Evolutionary conservation across 306 rosid genomes (phyloP), one percentile per base, ranked within the genome.

Genomic region (Cucurbita maxima): DNA sequence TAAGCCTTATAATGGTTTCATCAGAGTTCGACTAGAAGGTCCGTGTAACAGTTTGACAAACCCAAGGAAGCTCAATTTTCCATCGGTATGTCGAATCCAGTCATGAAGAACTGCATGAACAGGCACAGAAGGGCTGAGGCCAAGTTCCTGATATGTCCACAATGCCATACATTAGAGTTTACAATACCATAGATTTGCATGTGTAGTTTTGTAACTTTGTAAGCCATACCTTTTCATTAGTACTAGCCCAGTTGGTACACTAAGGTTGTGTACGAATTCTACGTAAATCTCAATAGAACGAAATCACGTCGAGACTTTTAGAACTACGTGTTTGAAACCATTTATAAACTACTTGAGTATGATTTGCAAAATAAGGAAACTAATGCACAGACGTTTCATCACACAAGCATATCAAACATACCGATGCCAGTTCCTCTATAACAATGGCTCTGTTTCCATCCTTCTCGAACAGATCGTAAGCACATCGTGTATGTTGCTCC

Each of bases 11-110:
- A 15, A 50, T 50, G 85, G 80, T 77, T 80, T 85, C 5, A 77
- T 78, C 60, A 80, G 71, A 75, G 84, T 82, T 54, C 92, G 82
- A 43, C 75, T 79, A 76, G 92, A 85, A 63, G 85, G 86, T 76
- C 92, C 92, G 7, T 87, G 92, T 81, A 87, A 76, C 76, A 87
- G 75, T 75, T 87, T 87, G 79, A 85, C 88, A 75, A 87, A 87
- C 47, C 92, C 92, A 20, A 87, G 88, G 82, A 87, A 87, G 82
- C 92, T 87, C 78, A 87, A 77, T 78, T 85, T 87, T 75, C 92
- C 92, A 55, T 87, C 89, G n/a, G 92, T 83, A 82, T 87, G 92
- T 78, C 92, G 80, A 71, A 87, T 85, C 92, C 92, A 87, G 71
- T 87, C 92, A 13, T 87, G 89, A 76, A 87, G 89, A 78, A 87